Percentiles rank a stretch among this genome's conserved stretches.
Conservation (phyloP, 2,329 filamentous ascomycete species). For the Exophiala bonariae region DNA sequence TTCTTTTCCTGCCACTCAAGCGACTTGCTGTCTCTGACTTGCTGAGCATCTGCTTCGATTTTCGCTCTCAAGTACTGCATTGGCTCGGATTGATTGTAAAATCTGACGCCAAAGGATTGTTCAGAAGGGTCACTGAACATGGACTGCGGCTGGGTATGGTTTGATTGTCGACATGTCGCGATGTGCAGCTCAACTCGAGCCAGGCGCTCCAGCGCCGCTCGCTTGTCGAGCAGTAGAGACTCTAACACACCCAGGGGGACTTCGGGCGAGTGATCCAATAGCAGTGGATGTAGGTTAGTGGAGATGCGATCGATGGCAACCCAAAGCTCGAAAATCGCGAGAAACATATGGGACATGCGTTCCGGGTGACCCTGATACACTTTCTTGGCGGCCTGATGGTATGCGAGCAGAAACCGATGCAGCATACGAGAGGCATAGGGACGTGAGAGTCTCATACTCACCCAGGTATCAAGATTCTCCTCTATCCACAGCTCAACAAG, state of each 20-base stretch:
- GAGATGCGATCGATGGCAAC: conserved; percentile 54
- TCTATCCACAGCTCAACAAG: conserved; percentile 54
- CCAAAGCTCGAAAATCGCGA: conserved; percentile 61
- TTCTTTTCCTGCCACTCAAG: conserved; percentile 35
- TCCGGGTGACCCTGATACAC: conserved; percentile 46
- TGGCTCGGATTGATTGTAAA: conserved; percentile 44
- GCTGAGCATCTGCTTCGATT: conserved; percentile 44
- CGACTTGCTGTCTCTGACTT: conserved; percentile 32
- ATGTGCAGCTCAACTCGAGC: conserved; percentile 51
- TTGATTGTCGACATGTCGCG: too few species aligned
- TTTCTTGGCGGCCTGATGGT: conserved; percentile 31
- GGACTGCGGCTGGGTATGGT: conserved; percentile 31
- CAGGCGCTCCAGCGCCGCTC: conserved; percentile 49
- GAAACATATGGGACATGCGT: conserved; percentile 53
- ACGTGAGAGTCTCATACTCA: conserved; percentile 28
- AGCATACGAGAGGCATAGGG: conserved; percentile 33
- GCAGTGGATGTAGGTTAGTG: conserved; percentile 37
- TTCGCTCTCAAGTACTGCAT: conserved; percentile 38
- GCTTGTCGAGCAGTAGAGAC: conserved; percentile 47
- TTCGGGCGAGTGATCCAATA: conserved; percentile 50
- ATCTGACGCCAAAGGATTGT: conserved; percentile 49
- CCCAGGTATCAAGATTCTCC: conserved; percentile 41
- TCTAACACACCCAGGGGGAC: conserved; percentile 44
- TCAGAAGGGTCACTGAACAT: conserved; percentile 39
- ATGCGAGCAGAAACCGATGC: conserved; percentile 32